Percentiles rank a stretch among this genome's conserved stretches.
phyloP scores from a whole-genome alignment of 768 basidiomycete species.

The Boletales sp. region DNA sequence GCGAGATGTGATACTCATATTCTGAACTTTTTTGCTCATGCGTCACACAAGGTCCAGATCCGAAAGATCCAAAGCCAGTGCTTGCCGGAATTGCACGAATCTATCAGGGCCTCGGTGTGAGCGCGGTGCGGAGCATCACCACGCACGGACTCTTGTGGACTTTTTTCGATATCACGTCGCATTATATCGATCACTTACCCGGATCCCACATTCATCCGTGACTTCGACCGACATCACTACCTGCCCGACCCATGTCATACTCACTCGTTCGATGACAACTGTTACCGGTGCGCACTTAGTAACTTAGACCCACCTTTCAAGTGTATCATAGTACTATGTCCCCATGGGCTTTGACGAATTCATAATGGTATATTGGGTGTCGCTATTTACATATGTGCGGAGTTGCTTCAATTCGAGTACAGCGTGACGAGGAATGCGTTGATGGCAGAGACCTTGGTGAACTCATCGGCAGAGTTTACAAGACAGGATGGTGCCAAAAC shows the following conservation, averaged over 20 bases:
- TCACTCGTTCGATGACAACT: constrained; percentile 7
- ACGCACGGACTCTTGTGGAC: constrained; percentile 96
- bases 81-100: constrained; percentile 76
- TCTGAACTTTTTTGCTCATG: not conserved
- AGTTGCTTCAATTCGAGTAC: not conserved
- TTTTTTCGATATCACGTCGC: constrained; percentile 76
- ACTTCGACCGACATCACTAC: constrained; percentile 1
- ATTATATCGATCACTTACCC: constrained; percentile 66
- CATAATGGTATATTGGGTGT: constrained; percentile 4
- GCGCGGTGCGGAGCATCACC: constrained; percentile 86
- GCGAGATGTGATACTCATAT: constrained; percentile 5
- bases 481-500: not conserved
- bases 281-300: constrained; percentile 7
- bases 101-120: constrained; percentile 93
- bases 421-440: constrained; percentile 4
- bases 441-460: constrained; percentile 12
- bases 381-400: not conserved
- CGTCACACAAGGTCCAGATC: constrained; percentile 62
- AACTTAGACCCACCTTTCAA: constrained; percentile 15
- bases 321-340: constrained; percentile 25
- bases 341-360: constrained; percentile 7
- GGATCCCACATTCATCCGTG: constrained; percentile 14
- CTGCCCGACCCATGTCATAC: constrained; percentile 7
- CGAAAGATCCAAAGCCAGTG: constrained; percentile 70
- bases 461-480: not conserved